Base-by-base conservation (phyloP, 2,329 filamentous ascomycete genomes). In the Xylaria sp. region DNA sequence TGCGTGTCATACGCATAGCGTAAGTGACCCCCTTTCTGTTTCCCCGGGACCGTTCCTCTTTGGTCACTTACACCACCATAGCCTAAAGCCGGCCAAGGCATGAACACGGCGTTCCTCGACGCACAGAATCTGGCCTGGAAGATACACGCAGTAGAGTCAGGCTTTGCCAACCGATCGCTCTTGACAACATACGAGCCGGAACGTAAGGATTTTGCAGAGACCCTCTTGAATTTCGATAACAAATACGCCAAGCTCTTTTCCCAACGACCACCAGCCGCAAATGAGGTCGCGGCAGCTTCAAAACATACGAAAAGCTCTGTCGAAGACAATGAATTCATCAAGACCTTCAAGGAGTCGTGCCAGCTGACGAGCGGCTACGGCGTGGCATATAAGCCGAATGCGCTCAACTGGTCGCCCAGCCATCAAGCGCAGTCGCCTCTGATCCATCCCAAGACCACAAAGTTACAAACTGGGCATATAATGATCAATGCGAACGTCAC, bases 61-160 rank as follows among this genome's bases (percentile, higher is more conserved):
- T 42, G 37, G 2, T 53, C 54, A 37, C 63, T 63, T 13, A 60
- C 48, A n/a, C 9, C 74, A 81, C 52, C 79, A 81, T 68, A 85
- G 83, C 88, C 88, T 44, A 91, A 90, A 77, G 88, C 88, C 37
- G 88, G 88, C 1, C 88, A 91, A 73, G 88, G 88, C 35, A 91
- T 91, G 89, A 91, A 91, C 69, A 89, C 88, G 0, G 88, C 87
- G 2, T 91, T 91, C 75, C 78, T 89, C 55, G 89, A 93, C 66
- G 91, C 91, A 0, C 84, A 91, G 61, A 97, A 97, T 73, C 80
- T 97, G 47, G 92, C 92, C 6, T 97, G 92, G 92, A 97, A 97
- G 78, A 90, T 97, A 55, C 92, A 96, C 71, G 86, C 90, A 42
- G 93, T 97, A 8, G 92, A 96, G 72, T 81, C 82, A 30, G 91